phyloP scores from a whole-genome alignment of 345 rosid genomes.

The Alliaria petiolata region DNA sequence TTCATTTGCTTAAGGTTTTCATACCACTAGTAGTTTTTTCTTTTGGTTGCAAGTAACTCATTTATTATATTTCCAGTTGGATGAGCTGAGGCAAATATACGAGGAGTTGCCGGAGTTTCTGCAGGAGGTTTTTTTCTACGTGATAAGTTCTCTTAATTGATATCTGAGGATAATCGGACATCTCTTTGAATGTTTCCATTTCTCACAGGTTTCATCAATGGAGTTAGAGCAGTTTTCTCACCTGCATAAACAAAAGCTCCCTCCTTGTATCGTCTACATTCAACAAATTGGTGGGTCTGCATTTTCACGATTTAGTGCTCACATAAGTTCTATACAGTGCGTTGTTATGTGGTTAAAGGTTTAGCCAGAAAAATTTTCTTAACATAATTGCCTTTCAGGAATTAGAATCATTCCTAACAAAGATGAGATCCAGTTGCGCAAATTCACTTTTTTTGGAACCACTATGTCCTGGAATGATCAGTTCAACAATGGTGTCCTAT shows the following conservation, averaged over 20 bases:
- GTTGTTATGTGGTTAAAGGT: neutral
- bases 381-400: neutral
- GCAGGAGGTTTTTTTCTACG: slow-evolving; percentile 56
- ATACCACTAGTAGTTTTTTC: neutral
- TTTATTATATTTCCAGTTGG: slow-evolving; percentile 51
- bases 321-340: neutral
- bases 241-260: slow-evolving; percentile 42
- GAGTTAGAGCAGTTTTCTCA: slow-evolving; percentile 72
- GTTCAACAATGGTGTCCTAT: slow-evolving; percentile 17
- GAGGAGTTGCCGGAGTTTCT: slow-evolving; percentile 92
- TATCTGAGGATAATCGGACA: slow-evolving; percentile 3
- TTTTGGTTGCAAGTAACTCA: slow-evolving; percentile 4
- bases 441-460: neutral
- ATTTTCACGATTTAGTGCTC: slow-evolving; percentile 2
- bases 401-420: neutral
- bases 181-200: slow-evolving; percentile 15
- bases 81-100: slow-evolving; percentile 89
- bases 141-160: slow-evolving; percentile 8
- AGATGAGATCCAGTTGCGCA: slow-evolving; percentile 3
- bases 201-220: slow-evolving; percentile 61
- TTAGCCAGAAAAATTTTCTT: neutral
- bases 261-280: slow-evolving; percentile 74
- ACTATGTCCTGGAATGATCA: neutral
- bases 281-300: slow-evolving; percentile 77
- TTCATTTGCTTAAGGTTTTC: slow-evolving; percentile 3